A percentile compares a stretch with the other conserved stretches of the same genome.
Evolutionary conservation across 257 asterid genomes (phyloP).

Genomic region (Solanum pennellii): DNA sequence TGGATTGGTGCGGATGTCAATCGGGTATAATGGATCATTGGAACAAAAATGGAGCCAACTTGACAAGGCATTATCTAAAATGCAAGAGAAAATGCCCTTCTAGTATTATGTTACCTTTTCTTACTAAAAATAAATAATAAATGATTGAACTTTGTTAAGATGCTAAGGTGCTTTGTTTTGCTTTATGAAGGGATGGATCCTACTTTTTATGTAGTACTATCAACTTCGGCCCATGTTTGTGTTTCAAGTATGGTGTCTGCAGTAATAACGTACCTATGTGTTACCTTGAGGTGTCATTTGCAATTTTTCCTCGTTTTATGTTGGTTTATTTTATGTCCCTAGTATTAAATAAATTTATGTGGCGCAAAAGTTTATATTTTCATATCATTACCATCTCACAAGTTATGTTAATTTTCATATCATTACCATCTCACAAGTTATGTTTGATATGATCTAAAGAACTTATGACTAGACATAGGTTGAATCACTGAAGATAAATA

Average conservation of each 20-base stretch:
- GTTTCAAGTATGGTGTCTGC: background rate
- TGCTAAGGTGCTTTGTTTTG: background rate
- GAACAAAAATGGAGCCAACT: slow-evolving; percentile 91
- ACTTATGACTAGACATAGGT: background rate
- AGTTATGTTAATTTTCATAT: background rate
- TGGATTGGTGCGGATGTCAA: slow-evolving; percentile 76
- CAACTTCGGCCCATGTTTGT: background rate
- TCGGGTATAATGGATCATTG: slow-evolving; percentile 65
- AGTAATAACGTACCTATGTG: background rate
- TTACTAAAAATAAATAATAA: background rate
- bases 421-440: background rate
- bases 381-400: background rate
- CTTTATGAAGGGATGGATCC: background rate
- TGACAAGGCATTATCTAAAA: slow-evolving; percentile 53
- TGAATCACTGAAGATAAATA: background rate
- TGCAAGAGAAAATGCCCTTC: slow-evolving; percentile 25
- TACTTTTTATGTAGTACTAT: background rate
- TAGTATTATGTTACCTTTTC: background rate
- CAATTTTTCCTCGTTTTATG: background rate
- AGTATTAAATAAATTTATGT: background rate
- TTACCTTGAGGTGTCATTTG: background rate
- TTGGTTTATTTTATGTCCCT: background rate
- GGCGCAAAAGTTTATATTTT: background rate
- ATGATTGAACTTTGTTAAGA: background rate
- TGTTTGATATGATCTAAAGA: background rate